Evolutionary conservation across 352 stramenopile species (phyloP).

Genomic region (Globisporangium camurandrum): DNA sequence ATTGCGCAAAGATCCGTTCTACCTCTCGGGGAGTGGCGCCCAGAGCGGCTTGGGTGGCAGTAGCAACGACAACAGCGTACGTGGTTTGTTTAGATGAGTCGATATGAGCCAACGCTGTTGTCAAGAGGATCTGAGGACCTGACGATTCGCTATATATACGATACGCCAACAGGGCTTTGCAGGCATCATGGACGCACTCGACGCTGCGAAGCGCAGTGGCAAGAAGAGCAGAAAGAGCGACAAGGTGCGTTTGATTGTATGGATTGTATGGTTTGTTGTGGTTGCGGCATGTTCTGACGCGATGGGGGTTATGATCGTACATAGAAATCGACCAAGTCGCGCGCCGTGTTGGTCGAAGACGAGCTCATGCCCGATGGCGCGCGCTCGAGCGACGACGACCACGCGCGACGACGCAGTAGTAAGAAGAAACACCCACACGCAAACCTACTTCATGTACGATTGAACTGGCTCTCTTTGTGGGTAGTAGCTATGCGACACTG

Average conservation of each 20-base stretch:
- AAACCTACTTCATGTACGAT: too few relatives aligned
- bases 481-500: too few relatives aligned
- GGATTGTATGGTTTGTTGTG: neutral
- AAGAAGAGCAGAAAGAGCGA: constrained; percentile 63
- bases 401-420: constrained; percentile 26
- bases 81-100: too few relatives aligned
- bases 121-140: too few relatives aligned
- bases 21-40: constrained; percentile 37
- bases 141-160: too few relatives aligned
- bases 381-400: constrained; percentile 64
- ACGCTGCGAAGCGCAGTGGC: constrained; percentile 32
- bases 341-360: constrained; percentile 55
- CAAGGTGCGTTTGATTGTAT: constrained; percentile 23
- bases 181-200: constrained; percentile 75
- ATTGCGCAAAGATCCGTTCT: constrained; percentile 75
- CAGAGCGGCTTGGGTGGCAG: too few relatives aligned
- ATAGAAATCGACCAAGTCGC: constrained; percentile 39
- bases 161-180: constrained; percentile 74
- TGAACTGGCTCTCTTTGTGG: too few relatives aligned
- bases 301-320: too few relatives aligned
- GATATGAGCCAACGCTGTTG: too few relatives aligned
- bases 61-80: constrained; percentile 22
- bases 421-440: constrained; percentile 50
- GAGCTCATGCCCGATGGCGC: constrained; percentile 76
- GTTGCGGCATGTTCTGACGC: neutral